Base-by-base conservation (phyloP, 441 rosid genomes). In the Adansonia gregorii region DNA sequence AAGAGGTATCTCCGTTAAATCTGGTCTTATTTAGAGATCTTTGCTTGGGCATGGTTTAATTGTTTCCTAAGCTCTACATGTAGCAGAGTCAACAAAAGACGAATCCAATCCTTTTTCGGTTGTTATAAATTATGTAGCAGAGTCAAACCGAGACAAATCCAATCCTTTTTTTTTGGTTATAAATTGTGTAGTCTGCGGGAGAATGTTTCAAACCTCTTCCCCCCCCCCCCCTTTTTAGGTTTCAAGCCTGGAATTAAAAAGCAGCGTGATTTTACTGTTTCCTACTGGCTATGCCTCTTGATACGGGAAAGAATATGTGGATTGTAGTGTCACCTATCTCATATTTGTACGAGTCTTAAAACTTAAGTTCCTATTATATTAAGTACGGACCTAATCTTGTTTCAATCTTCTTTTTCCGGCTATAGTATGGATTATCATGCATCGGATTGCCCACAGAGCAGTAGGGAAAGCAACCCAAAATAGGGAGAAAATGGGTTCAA, bases 101-200 rank as follows among this genome's bases (percentile, higher is more conserved):
- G 52, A 52, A 74, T 79, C 80, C 52, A 41, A 76, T 79, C 82
- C 49, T 73, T 74, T 76, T 80, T 67, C 79, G 58, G 78, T 81
- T 77, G 73, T 83, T 75, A 69, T 14, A 48, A 68, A 65, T 64
- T 77, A 66, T 67, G 78, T 39, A 64, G 78, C 55, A 67, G 78
- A 76, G 73, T 55, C 17, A 6, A 45, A 6, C 2, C 43, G 67
- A 78, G 78, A 75, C 80, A 43, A 41, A 74, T 79, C 81, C 46
- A 48, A 76, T 78, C 82, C 59, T 75, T 22, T 76, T 78, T 61
- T 78, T 56, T 77, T 82, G 72, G 70, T 83, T 73, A 69, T 24
- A 31, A 72, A 69, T 60, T 72, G 67, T 76, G 79, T 80, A 80
- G 83, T 68, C 78, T 55, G 81, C 79, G 70, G 81, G 67, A 75